A percentile compares a stretch with the other conserved stretches of the same genome.
Conservation (phyloP, 2,329 filamentous ascomycete genomes). For the Chaetomium sp. region DNA sequence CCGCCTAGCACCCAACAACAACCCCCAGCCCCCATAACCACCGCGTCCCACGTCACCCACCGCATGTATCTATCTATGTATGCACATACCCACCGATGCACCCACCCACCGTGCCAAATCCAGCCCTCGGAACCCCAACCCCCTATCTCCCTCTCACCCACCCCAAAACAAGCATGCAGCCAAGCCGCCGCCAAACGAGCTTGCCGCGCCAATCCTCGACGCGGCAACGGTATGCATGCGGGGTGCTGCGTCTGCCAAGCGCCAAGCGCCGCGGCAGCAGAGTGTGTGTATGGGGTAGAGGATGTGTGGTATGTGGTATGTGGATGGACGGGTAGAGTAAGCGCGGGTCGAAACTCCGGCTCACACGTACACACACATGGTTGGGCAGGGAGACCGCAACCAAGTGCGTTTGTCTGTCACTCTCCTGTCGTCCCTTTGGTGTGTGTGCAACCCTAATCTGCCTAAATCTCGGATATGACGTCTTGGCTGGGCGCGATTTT, state of each 20-base stretch:
- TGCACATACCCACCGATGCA: neutral
- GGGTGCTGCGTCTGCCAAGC: neutral
- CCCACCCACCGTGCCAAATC: neutral
- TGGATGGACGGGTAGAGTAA: neutral
- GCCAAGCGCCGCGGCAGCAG: neutral
- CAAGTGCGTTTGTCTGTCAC: neutral
- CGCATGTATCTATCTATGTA: neutral
- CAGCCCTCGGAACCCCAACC: neutral
- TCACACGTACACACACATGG: neutral
- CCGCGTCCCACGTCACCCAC: no score
- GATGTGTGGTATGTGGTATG: neutral
- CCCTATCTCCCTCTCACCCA: neutral
- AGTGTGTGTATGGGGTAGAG: neutral
- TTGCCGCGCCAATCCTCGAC: neutral
- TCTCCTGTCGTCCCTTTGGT: neutral
- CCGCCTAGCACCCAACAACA: neutral
- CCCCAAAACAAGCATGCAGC: neutral
- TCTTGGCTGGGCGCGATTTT: constrained; percentile 4
- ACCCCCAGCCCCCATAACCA: no score
- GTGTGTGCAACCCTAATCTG: constrained; percentile 3
- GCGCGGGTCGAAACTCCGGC: neutral
- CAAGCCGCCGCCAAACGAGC: neutral
- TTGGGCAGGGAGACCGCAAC: neutral
- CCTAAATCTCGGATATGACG: constrained; percentile 8
- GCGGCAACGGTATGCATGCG: neutral